Evolutionary conservation across 768 basidiomycete species (phyloP).

Genomic region (Kwoniella dendrophila): DNA sequence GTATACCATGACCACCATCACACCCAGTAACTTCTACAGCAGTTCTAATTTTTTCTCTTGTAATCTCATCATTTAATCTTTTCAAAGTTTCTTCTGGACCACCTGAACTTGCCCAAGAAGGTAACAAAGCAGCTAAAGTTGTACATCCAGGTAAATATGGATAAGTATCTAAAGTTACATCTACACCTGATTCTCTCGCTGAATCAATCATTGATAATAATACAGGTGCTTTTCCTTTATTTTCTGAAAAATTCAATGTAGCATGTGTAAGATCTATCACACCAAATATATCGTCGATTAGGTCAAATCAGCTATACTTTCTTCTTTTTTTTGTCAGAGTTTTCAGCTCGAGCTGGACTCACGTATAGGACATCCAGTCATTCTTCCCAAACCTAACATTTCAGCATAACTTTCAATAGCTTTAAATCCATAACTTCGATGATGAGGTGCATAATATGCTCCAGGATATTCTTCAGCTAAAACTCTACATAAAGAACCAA

Average conservation of each 20-base stretch:
- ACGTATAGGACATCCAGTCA: conserved; percentile 50
- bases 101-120: conserved; percentile 49
- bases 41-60: conserved; percentile 42
- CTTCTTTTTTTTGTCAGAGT: too few species aligned
- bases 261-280: conserved; percentile 55
- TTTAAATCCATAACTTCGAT: conserved; percentile 47
- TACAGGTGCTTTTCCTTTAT: conserved; percentile 44
- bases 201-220: conserved; percentile 45
- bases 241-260: conserved; percentile 52
- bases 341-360: too few species aligned
- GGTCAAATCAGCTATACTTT: background rate
- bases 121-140: conserved; percentile 47
- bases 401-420: conserved; percentile 48
- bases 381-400: conserved; percentile 45
- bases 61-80: conserved; percentile 32
- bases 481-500: conserved; percentile 35
- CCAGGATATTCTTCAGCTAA: conserved; percentile 42
- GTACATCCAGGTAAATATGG: conserved; percentile 53
- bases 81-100: conserved; percentile 46
- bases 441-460: conserved; percentile 52
- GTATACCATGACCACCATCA: conserved; percentile 53
- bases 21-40: conserved; percentile 49
- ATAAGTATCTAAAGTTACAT: conserved; percentile 51
- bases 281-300: too few species aligned
- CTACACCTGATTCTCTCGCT: conserved; percentile 34